Evolutionary conservation across 768 basidiomycete genomes (phyloP), one percentile per base, ranked within the genome.

Genomic region (Tylopilus plumbeoviolaceoides): DNA sequence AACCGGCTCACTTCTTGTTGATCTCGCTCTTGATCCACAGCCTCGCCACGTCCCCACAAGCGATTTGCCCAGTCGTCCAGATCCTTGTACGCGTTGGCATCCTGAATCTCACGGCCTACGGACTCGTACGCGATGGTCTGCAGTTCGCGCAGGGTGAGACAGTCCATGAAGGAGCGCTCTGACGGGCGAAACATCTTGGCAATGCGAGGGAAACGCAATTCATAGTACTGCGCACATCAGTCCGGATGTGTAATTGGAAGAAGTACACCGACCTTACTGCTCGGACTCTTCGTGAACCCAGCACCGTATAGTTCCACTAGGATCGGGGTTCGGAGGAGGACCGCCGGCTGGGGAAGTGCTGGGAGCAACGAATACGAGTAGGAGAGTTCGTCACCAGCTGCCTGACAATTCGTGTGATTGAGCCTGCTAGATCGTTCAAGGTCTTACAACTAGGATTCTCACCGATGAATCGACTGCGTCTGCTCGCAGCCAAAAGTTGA

Each of bases 181-280:
- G 64, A 68, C 0, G 72, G 61, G 7, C 85, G 80, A 65, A 80
- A 81, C 2, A 84, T 70, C 63, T 93, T 94, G 31, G 78, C 77
- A 28, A 95, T 75, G 45, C 93, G 77, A 0, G 93, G 90, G 65
- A 88, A 95, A 20, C 93, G 85, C 5, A 93, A 74, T 57, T 89
- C 89, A 63, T 94, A 94, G 61, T 85, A 75, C 90, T 92, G 54
- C 14, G 51, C 20, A 2, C 30, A 56, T 49, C 25, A 28, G 42
- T 33, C 48, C 40, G 33, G 11, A 10, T 45, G 35, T 27, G 35
- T 12, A 8, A 15, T n/a, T 10, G 7, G 6, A 31, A 48, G 30
- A 39, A 1, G 7, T 33, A 28, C 9, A 65, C 77, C 48, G 49
- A 89, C 89, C 61, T 78, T 72, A 63, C 80, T 79, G 23, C 70